Evolutionary conservation across 306 rosid genomes (phyloP).

Genomic region (Dalbergia cultrata): DNA sequence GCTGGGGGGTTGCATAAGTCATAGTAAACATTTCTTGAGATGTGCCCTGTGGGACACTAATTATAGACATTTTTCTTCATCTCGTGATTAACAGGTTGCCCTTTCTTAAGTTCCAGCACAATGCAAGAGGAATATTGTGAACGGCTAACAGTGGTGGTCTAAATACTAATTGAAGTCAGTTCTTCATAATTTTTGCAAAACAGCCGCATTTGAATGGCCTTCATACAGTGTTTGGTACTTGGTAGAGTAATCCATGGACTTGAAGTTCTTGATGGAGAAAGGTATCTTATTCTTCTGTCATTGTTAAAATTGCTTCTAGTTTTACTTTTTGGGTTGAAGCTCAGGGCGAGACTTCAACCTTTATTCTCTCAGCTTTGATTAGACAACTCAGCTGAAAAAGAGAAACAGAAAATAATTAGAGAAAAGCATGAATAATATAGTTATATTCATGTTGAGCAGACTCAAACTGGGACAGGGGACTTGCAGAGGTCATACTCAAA

Average conservation of each 20-base stretch:
- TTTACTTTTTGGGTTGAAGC: background rate
- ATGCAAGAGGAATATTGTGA: constrained; percentile 87
- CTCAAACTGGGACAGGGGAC: constrained; percentile 88
- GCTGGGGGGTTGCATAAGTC: background rate
- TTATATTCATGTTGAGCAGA: constrained; percentile 62
- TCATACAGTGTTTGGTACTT: constrained; percentile 67
- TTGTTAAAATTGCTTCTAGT: background rate
- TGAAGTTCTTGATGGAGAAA: constrained; percentile 98
- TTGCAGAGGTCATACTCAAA: constrained; percentile 91
- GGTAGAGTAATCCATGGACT: constrained; percentile 96
- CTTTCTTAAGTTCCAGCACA: constrained; percentile 69
- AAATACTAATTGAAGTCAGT: constrained; percentile 95
- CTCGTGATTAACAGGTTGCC: background rate
- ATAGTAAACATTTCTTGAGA: constrained; percentile 12
- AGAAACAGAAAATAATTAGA: background rate
- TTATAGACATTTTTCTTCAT: constrained; percentile 18
- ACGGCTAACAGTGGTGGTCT: constrained; percentile 94
- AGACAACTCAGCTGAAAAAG: background rate
- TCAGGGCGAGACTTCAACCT: constrained; percentile 4
- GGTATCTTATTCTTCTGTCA: constrained; percentile 54
- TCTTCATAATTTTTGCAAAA: constrained; percentile 80
- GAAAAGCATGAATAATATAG: background rate
- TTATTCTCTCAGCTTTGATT: background rate
- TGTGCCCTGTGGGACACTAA: background rate
- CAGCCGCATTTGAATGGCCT: constrained; percentile 94